Conservation (phyloP, 2,329 filamentous ascomycete genomes). For the Claviceps pusilla region DNA sequence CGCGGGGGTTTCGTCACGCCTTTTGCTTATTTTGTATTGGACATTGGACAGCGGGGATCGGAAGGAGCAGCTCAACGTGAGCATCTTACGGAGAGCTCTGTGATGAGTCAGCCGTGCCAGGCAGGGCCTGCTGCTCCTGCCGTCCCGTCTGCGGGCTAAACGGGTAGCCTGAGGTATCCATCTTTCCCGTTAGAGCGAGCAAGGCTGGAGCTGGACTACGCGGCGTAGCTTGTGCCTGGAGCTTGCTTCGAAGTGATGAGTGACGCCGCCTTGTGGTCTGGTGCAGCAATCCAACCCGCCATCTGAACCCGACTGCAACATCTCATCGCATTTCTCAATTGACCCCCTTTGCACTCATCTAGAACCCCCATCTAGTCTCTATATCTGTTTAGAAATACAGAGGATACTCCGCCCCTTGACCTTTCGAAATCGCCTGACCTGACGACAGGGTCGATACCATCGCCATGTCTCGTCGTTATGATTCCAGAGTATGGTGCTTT, state of each 20-base stretch:
- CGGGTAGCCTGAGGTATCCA: constrained; percentile 4
- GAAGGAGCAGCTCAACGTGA: neutral
- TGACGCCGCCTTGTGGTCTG: constrained; percentile 8
- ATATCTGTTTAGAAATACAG: neutral
- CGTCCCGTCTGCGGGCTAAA: neutral
- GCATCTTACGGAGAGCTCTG: neutral
- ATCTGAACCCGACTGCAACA: constrained; percentile 1
- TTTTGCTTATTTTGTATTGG: neutral
- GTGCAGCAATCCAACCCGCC: neutral
- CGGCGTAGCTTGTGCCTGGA: constrained; percentile 11
- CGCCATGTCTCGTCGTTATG: constrained; percentile 87
- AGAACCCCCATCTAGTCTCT: neutral
- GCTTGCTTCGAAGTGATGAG: constrained; percentile 5
- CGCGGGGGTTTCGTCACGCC: neutral
- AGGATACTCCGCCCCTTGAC: neutral
- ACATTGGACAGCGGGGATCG: neutral
- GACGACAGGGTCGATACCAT: neutral
- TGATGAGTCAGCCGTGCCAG: neutral
- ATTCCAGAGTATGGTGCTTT: constrained; percentile 64
- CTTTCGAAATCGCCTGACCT: neutral
- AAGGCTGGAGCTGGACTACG: constrained; percentile 5
- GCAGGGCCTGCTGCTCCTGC: neutral
- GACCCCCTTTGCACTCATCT: neutral
- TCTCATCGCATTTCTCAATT: neutral
- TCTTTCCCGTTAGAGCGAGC: neutral